Conservation (phyloP, 495 filamentous ascomycete species). For the Pseudevernia furfuracea region DNA sequence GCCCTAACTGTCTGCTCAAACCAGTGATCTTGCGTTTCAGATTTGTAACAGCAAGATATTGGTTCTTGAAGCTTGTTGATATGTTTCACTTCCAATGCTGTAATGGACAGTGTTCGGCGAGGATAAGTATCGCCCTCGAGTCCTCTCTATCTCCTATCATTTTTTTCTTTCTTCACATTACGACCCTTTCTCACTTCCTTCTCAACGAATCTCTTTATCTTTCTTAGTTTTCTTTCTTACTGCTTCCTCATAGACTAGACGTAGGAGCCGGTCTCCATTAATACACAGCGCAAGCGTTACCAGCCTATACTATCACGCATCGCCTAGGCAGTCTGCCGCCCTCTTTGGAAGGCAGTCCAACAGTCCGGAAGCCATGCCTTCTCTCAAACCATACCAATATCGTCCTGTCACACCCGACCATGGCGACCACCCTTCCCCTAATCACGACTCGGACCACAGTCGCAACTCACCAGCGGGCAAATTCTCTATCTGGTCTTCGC, state of each 20-base stretch:
- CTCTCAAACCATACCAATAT: constrained; percentile 40
- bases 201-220: constrained; percentile 27
- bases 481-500: constrained; percentile 58
- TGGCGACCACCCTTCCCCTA: constrained; percentile 30
- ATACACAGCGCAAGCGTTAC: constrained; percentile 17
- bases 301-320: constrained; percentile 7
- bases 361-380: constrained; percentile 34
- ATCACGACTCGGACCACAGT: constrained; percentile 34
- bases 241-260: constrained; percentile 23
- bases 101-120: constrained; percentile 15
- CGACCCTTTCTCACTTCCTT: constrained; percentile 19
- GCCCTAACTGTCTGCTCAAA: constrained; percentile 3
- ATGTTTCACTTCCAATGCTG: constrained; percentile 24
- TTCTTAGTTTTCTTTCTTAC: constrained; percentile 19
- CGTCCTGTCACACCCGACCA: constrained; percentile 42
- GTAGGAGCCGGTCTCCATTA: constrained; percentile 27
- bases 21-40: constrained; percentile 19
- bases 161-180: constrained; percentile 11
- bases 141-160: constrained; percentile 19
- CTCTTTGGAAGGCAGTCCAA: neutral
- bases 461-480: constrained; percentile 35
- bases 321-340: constrained; percentile 9
- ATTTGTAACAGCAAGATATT: constrained; percentile 3
- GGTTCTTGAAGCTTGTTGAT: constrained; percentile 8
- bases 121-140: constrained; percentile 27